Percentiles rank a stretch among this genome's conserved stretches.
phyloP scores from a whole-genome alignment of 2,329 filamentous ascomycete genomes.

The Akanthomyces muscarius region DNA sequence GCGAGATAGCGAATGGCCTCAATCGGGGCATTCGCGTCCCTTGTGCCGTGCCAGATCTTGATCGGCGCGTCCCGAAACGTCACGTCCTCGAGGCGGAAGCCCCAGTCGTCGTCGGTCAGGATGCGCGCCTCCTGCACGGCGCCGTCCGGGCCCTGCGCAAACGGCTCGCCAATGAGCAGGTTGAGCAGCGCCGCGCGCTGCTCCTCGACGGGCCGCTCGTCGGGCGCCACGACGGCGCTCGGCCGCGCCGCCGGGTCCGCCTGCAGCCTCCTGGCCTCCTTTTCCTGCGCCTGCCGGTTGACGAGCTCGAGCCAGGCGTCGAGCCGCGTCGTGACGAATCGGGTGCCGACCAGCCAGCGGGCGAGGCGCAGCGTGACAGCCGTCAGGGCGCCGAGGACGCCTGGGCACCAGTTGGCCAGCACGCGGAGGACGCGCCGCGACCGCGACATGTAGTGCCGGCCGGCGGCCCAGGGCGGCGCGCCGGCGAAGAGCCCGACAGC shows the following conservation, averaged over 20 bases:
- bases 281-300: constrained; percentile 18
- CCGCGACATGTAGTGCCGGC: constrained; percentile 28
- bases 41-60: constrained; percentile 31
- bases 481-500: constrained; percentile 36
- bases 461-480: constrained; percentile 32
- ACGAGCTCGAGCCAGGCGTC: constrained; percentile 24
- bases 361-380: constrained; percentile 22
- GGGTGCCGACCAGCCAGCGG: constrained; percentile 21
- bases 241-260: not conserved
- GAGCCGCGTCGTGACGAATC: constrained; percentile 21
- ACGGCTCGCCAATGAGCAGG: constrained; percentile 29
- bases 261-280: constrained; percentile 16
- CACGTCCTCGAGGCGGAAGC: constrained; percentile 30
- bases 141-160: constrained; percentile 26
- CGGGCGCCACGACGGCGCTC: constrained; percentile 8
- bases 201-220: constrained; percentile 19
- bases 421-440: constrained; percentile 21
- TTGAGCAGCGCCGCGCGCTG: constrained; percentile 27
- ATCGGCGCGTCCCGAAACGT: constrained; percentile 22
- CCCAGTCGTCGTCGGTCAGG: constrained; percentile 27
- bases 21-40: constrained; percentile 31
- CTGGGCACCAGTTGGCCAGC: constrained; percentile 25
- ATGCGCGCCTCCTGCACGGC: constrained; percentile 29
- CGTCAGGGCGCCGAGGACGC: constrained; percentile 20
- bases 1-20: constrained; percentile 35